These are phyloP conservation scores for Aspergillus baeticus DNA, from an alignment of 495 filamentous ascomycete species.

Conservation along the genomic window DNA sequence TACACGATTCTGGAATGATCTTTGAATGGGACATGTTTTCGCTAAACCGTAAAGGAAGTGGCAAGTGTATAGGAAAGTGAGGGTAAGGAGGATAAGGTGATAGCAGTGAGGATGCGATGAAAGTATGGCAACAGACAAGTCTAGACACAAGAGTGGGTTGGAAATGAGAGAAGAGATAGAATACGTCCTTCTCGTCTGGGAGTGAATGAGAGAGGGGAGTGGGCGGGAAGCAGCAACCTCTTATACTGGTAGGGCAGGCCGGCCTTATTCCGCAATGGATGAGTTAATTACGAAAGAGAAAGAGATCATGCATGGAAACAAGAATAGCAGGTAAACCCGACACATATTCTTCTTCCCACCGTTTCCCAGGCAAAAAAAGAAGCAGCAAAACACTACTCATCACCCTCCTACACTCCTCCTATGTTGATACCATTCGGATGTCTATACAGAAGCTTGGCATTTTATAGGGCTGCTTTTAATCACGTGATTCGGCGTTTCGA, in stretches of 20 bases:
- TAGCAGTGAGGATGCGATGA: background rate
- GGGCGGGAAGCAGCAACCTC: conserved; percentile 37
- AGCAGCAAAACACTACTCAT: conserved; percentile 2
- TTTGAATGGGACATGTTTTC: conserved; percentile 19
- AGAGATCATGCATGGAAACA: conserved; percentile 26
- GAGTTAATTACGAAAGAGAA: conserved; percentile 36
- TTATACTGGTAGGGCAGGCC: conserved; percentile 58
- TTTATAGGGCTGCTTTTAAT: conserved; percentile 26
- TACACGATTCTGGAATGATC: conserved; percentile 26
- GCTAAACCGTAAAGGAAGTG: background rate
- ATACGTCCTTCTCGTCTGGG: background rate
- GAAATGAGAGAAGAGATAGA: background rate
- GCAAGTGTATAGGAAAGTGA: background rate
- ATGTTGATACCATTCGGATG: background rate
- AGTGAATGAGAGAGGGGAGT: conserved; percentile 19
- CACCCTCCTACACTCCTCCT: conserved; percentile 10
- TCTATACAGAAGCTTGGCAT: conserved; percentile 34
- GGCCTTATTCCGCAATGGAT: background rate
- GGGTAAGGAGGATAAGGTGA: background rate
- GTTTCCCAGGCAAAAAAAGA: background rate
- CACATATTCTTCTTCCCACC: background rate
- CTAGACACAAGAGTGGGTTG: background rate
- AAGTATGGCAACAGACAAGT: background rate
- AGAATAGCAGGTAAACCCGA: conserved; percentile 1
- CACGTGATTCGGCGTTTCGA: conserved; percentile 22